Evolutionary conservation across 2,329 filamentous ascomycete species (phyloP).

Genomic region (Pseudocercospora crystallina): DNA sequence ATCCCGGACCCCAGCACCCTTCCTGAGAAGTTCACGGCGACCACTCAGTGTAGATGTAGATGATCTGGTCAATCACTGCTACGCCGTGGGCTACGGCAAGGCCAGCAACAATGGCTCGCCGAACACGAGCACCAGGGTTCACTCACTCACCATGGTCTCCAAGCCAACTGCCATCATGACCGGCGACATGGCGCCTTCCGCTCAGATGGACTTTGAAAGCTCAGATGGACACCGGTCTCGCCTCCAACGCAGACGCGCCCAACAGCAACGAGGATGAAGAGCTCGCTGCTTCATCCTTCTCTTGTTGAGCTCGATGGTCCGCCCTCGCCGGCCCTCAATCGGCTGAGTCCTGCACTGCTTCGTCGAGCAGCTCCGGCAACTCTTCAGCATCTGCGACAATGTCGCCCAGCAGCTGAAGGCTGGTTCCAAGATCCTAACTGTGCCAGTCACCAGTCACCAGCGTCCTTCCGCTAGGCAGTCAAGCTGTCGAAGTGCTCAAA

Average conservation of each 20-base stretch:
- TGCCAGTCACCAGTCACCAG: conserved; percentile 3
- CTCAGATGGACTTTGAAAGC: conserved; percentile 1
- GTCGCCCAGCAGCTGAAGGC: conserved; percentile 4
- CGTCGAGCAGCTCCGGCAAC: conserved; percentile 9
- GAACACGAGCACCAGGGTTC: conserved; percentile 16
- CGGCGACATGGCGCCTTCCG: conserved; percentile 14
- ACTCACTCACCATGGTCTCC: conserved; percentile 23
- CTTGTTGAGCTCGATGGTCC: conserved; percentile 6
- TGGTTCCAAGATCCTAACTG: conserved; percentile 2
- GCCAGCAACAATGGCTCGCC: conserved; percentile 17
- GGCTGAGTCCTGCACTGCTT: no score
- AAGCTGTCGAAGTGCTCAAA: conserved; percentile 3
- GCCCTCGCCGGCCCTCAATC: neutral
- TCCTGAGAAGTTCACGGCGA: conserved; percentile 15
- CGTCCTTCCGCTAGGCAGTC: conserved; percentile 7
- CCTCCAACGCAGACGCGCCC: no score
- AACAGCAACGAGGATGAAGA: conserved; percentile 9
- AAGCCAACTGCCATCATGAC: conserved; percentile 18
- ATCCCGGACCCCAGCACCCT: conserved; percentile 11
- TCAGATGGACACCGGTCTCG: conserved; percentile 8
- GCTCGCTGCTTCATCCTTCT: neutral
- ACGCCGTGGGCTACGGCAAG: conserved; percentile 14
- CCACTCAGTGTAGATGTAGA: conserved; percentile 12
- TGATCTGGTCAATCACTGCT: conserved; percentile 18
- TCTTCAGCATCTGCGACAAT: conserved; percentile 16